Conservation (phyloP, 768 basidiomycete species). For the Bullera alba region DNA sequence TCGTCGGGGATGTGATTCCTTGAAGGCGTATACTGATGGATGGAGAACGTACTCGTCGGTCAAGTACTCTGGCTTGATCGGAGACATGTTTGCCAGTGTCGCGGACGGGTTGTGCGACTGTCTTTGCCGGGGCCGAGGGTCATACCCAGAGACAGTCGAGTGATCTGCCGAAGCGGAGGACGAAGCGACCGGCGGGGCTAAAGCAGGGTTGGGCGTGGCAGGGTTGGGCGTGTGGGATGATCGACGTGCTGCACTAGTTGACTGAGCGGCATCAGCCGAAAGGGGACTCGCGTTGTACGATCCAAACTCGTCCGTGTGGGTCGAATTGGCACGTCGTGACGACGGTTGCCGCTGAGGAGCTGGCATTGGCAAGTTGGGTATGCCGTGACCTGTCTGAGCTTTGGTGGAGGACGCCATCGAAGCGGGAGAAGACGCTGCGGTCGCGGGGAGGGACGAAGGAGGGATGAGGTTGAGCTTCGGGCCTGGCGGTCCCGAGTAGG, state of each 20-base stretch:
- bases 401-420: conserved; percentile 2
- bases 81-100: conserved; percentile 19
- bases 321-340: conserved; percentile 4
- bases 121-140: conserved; percentile 18
- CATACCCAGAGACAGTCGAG: conserved; percentile 1
- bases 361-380: not conserved
- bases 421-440: conserved; percentile 1
- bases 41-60: conserved; percentile 44
- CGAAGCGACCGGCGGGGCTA: conserved; percentile 22
- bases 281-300: conserved; percentile 9
- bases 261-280: conserved; percentile 13
- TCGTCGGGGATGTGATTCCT: conserved; percentile 42
- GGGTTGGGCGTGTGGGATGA: conserved; percentile 12
- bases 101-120: conserved; percentile 42
- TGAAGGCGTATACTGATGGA: conserved; percentile 45
- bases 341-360: not conserved
- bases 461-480: too few species aligned
- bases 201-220: conserved; percentile 19
- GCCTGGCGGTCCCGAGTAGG: conserved; percentile 11
- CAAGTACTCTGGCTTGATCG: conserved; percentile 33
- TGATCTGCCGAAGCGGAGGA: conserved; percentile 23
- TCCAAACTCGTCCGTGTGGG: conserved; percentile 26
- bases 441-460: conserved; percentile 2
- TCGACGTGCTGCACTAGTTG: conserved; percentile 17
- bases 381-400: not conserved